Evolutionary conservation across 208 protist genomes (phyloP).

Genomic region (Porcisia hertigi): DNA sequence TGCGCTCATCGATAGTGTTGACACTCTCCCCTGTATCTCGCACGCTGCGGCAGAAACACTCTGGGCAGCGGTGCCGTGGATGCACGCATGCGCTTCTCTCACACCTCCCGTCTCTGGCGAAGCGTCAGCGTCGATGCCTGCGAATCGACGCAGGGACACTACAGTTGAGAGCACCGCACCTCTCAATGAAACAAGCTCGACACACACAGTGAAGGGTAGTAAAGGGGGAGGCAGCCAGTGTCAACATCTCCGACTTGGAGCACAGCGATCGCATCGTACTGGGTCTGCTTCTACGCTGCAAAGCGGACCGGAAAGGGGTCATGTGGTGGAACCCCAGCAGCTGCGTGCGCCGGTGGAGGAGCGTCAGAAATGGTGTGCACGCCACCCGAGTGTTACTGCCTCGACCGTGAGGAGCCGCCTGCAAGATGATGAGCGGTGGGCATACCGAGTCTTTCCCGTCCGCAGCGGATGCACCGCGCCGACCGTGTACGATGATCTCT

Average conservation of each 20-base stretch:
- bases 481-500: slow-evolving; percentile 34
- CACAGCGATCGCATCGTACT: not conserved
- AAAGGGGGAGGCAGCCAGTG: not conserved
- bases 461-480: slow-evolving; percentile 8
- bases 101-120: not conserved
- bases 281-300: not conserved
- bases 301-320: not conserved
- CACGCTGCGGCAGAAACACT: slow-evolving; percentile 7
- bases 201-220: not conserved
- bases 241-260: not conserved
- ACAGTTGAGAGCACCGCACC: not conserved
- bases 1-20: slow-evolving; percentile 8
- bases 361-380: not conserved
- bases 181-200: not conserved
- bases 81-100: slow-evolving; percentile 6
- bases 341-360: not conserved
- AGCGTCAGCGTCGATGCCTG: not conserved
- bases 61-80: slow-evolving; percentile 33
- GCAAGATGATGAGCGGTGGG: slow-evolving; percentile 23
- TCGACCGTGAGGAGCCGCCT: not conserved
- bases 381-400: not conserved
- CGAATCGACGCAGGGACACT: not conserved
- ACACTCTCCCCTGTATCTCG: slow-evolving; percentile 9
- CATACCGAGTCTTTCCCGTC: slow-evolving; percentile 24
- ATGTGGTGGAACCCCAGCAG: not conserved